Percentiles rank a stretch among this genome's conserved stretches.
Conservation (phyloP, 78 protist species). For the Anaeramoeba ignava region DNA sequence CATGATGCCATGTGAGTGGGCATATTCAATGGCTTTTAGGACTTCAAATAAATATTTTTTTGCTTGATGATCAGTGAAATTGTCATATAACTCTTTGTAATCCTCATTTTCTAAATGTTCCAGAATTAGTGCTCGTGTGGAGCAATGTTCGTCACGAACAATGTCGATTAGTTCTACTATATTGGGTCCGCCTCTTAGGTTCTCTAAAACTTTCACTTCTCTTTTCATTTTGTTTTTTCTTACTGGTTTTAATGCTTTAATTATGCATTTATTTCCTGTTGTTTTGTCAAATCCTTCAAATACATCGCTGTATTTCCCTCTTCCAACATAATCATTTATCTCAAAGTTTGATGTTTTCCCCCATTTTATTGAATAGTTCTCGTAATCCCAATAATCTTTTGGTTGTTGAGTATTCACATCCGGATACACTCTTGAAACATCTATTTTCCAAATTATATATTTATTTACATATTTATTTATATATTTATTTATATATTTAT, state of each 20-base stretch:
- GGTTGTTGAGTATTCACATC: background rate
- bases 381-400: background rate
- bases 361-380: background rate
- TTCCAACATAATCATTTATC: constrained; percentile 86
- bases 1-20: constrained; percentile 85
- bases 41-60: constrained; percentile 90
- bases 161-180: constrained; percentile 84
- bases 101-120: constrained; percentile 90
- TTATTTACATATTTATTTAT: no score
- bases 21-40: constrained; percentile 84
- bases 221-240: constrained; percentile 83
- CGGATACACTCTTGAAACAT: constrained; percentile 4
- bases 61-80: constrained; percentile 75
- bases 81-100: constrained; percentile 84
- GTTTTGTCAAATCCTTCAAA: constrained; percentile 80
- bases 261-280: constrained; percentile 30
- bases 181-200: constrained; percentile 89
- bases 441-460: no score
- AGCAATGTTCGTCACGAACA: constrained; percentile 86
- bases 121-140: constrained; percentile 78
- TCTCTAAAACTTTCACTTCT: constrained; percentile 90
- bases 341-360: constrained; percentile 65
- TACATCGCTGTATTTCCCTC: constrained; percentile 99
- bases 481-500: no score
- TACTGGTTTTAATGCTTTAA: constrained; percentile 58